Conservation (phyloP, 2,329 filamentous ascomycete genomes). For the Dothideomycetes sp. region DNA sequence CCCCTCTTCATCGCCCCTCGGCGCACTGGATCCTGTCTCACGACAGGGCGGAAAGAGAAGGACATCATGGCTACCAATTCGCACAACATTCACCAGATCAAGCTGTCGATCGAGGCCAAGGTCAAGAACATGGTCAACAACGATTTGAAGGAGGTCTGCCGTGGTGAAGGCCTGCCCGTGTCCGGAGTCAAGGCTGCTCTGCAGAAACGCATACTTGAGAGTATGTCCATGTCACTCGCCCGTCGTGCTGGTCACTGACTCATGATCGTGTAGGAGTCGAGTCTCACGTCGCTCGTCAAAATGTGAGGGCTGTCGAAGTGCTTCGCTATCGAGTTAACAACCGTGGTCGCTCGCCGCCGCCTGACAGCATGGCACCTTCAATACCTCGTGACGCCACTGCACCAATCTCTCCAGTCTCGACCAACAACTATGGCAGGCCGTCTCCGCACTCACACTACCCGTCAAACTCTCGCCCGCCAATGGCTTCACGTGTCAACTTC, state of each 20-base stretch:
- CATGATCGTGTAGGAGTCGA: conserved; percentile 30
- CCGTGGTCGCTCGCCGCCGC: conserved; percentile 30
- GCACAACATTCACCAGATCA: not conserved
- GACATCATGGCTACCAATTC: conserved; percentile 1
- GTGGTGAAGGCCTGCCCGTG: conserved; percentile 62
- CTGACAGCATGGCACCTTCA: conserved; percentile 3
- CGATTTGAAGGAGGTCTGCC: conserved; percentile 69
- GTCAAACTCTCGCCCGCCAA: not conserved
- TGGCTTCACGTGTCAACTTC: conserved; percentile 8
- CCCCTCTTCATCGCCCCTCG: too few species aligned
- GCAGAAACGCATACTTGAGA: conserved; percentile 65
- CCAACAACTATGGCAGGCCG: not conserved
- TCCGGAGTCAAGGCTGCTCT: conserved; percentile 79
- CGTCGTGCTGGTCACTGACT: conserved; percentile 15
- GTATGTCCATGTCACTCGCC: conserved; percentile 48
- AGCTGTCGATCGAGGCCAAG: conserved; percentile 32
- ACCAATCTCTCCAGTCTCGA: conserved; percentile 9
- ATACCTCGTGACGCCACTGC: conserved; percentile 8
- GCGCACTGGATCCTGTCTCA: too few species aligned
- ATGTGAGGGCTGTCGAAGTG: conserved; percentile 29
- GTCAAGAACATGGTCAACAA: conserved; percentile 50
- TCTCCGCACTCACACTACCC: not conserved
- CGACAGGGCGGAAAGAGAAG: not conserved
- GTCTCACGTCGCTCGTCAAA: conserved; percentile 25
- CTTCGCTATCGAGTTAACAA: conserved; percentile 33